A percentile compares a stretch with the other conserved stretches of the same genome.
phyloP scores from a whole-genome alignment of 345 rosid species.

The Citrus hindsii region DNA sequence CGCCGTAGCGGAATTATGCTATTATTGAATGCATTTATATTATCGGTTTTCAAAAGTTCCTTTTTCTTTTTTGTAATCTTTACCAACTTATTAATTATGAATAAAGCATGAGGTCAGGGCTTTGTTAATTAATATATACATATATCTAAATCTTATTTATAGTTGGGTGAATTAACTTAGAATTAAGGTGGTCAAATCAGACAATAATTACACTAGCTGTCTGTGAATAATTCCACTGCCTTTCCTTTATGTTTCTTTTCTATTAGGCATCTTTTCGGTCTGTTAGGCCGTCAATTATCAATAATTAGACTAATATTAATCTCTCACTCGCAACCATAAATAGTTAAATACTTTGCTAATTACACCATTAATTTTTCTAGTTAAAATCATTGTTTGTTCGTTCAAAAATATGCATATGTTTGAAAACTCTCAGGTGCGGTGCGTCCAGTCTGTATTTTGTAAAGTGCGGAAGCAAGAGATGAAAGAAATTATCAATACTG shows the following conservation, averaged over 20 bases:
- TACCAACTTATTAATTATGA: neutral
- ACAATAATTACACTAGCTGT: slow-evolving; percentile 16
- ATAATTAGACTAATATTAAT: slow-evolving; percentile 1
- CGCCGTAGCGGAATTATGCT: too few relatives aligned
- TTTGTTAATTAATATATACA: neutral
- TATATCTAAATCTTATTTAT: neutral
- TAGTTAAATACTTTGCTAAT: neutral
- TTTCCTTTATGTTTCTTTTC: neutral
- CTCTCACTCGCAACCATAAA: neutral
- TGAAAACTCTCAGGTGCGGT: too few relatives aligned
- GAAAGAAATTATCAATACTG: too few relatives aligned
- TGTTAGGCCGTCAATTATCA: neutral
- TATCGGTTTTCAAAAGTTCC: too few relatives aligned
- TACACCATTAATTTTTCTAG: neutral
- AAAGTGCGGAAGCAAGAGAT: too few relatives aligned
- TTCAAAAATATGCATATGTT: too few relatives aligned
- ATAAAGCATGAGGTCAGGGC: slow-evolving; percentile 2
- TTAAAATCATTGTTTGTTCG: neutral
- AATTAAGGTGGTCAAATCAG: slow-evolving; percentile 13
- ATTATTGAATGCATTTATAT: too few relatives aligned
- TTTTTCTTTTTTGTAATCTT: too few relatives aligned
- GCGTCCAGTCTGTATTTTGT: too few relatives aligned
- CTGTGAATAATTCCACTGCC: slow-evolving; percentile 14
- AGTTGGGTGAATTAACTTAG: neutral
- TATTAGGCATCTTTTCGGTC: slow-evolving; percentile 6